Evolutionary conservation across 371 early-diverging fungal species (phyloP).

Genomic region (Apophysomyces trapeziformis): DNA sequence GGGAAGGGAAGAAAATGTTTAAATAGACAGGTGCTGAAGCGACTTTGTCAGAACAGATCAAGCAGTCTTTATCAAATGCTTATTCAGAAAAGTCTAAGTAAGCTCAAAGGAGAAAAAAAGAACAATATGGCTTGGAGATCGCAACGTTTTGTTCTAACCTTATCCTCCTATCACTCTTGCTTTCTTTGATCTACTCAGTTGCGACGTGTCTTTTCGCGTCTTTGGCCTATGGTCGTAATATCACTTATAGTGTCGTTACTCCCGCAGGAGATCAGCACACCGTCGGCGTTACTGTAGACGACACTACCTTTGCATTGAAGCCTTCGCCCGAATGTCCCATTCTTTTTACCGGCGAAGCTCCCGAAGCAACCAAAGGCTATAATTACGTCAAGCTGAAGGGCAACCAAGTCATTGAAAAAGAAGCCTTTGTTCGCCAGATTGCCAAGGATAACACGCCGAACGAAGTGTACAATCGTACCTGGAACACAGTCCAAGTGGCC

Average conservation of each 20-base stretch:
- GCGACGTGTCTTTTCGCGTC: slow-evolving; percentile 1
- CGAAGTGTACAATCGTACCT: slow-evolving; percentile 27
- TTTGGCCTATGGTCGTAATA: neutral
- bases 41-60: no score
- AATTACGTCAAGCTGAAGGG: slow-evolving; percentile 11
- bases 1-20: no score
- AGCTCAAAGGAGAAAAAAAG: no score
- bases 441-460: slow-evolving; percentile 18
- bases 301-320: slow-evolving; percentile 17
- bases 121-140: no score
- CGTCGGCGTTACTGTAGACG: slow-evolving; percentile 25
- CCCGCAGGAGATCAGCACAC: neutral
- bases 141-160: no score
- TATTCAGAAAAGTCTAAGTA: no score
- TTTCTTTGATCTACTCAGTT: neutral
- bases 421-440: slow-evolving; percentile 19
- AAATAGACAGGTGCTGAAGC: no score
- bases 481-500: slow-evolving; percentile 2
- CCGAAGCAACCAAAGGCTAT: slow-evolving; percentile 16
- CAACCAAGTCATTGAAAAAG: slow-evolving; percentile 1
- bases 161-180: no score
- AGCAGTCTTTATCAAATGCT: no score
- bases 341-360: slow-evolving; percentile 23
- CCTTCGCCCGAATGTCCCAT: slow-evolving; percentile 5
- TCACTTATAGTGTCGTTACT: slow-evolving; percentile 24